Base-by-base conservation (phyloP, 768 basidiomycete species). In the Tylopilus subfusipes region DNA sequence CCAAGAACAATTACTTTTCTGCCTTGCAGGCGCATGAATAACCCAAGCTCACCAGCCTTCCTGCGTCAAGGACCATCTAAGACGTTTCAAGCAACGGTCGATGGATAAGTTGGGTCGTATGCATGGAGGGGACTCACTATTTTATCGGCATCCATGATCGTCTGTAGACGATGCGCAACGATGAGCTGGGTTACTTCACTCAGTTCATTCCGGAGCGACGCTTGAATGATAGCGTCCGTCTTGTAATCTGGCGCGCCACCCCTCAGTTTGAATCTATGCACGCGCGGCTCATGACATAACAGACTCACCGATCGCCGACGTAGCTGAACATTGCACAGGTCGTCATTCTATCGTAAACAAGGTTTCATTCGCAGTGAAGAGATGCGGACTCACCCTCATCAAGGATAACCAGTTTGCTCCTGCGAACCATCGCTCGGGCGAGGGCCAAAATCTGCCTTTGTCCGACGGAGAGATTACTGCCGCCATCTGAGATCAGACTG, bases 401-500 rank as follows among this genome's bases (percentile, higher is more conserved):
- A 4, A 80, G 65, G 21, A 81, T 70, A 33, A 78, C 63, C 24
- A 80, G 55, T 54, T 80, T 79, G 61, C 75, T 77, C 14, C 62
- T 54, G 14, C 79, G 60, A 5, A 78, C 74, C 34, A 79, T 69
- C 3, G 77, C 66, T 54, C 55, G 57, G 3, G 76, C 77, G 2
- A 81, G 64, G 0, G 78, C 76, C 8, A 80, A 58, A 30, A 81
- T 70, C 56, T 81, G 79, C n/a, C 77, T 64, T 57, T 80, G 78
- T 8, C 79, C 78, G 22, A 78, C 73, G n/a, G n/a, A 73, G 2
- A 75, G 60, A 52, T 75, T 74, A 9, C 54, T 43, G 1, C 69
- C 71, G 16, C 67, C 70, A n/a, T 72, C 73, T 8, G 75, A 62
- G 22, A 82, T 72, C 13, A 59, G 56, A 22, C 71, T 78, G 50